A percentile compares a stretch with the other conserved stretches of the same genome.
phyloP scores from a whole-genome alignment of 139 green algal species.

The Chloropicon primus region DNA sequence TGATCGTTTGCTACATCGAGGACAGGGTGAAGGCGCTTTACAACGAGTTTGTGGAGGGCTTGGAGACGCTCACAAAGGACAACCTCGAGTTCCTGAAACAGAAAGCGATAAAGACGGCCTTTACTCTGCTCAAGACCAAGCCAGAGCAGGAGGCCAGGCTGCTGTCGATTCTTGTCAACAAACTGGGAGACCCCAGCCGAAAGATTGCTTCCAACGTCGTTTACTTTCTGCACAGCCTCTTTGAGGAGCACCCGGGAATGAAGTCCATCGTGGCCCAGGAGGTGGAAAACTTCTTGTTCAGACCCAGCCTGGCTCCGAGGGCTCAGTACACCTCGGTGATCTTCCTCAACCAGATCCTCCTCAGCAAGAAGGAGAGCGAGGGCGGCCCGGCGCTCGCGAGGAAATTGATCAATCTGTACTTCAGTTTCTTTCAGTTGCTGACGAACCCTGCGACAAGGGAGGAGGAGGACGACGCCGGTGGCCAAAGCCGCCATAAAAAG shows the following conservation, averaged over 20 bases:
- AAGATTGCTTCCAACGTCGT: conserved; percentile 74
- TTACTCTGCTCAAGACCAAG: conserved; percentile 44
- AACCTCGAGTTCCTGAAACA: conserved; percentile 76
- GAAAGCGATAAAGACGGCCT: conserved; percentile 39
- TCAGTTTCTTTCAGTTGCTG: conserved; percentile 72
- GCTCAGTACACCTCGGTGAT: conserved; percentile 75
- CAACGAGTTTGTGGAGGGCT: conserved; percentile 35
- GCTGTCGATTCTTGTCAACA: conserved; percentile 77
- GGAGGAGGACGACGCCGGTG: not conserved
- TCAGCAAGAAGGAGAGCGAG: conserved; percentile 31
- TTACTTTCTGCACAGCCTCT: conserved; percentile 64
- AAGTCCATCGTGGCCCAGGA: conserved; percentile 66
- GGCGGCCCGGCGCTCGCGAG: conserved; percentile 47
- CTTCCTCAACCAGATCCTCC: conserved; percentile 82
- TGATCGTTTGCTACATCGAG: conserved; percentile 73
- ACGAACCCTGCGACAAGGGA: conserved; percentile 25
- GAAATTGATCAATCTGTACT: conserved; percentile 78
- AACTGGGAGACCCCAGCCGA: conserved; percentile 75
- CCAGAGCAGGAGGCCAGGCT: conserved; percentile 51
- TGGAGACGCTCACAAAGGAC: conserved; percentile 59
- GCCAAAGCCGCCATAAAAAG: conserved; percentile 6
- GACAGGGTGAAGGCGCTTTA: conserved; percentile 73
- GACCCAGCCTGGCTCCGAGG: conserved; percentile 46
- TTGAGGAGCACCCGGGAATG: conserved; percentile 76
- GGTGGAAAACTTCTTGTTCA: conserved; percentile 77